Evolutionary conservation across 2,329 filamentous ascomycete species (phyloP), one percentile per base, ranked within the genome.

Genomic region (Xylaria sp.): DNA sequence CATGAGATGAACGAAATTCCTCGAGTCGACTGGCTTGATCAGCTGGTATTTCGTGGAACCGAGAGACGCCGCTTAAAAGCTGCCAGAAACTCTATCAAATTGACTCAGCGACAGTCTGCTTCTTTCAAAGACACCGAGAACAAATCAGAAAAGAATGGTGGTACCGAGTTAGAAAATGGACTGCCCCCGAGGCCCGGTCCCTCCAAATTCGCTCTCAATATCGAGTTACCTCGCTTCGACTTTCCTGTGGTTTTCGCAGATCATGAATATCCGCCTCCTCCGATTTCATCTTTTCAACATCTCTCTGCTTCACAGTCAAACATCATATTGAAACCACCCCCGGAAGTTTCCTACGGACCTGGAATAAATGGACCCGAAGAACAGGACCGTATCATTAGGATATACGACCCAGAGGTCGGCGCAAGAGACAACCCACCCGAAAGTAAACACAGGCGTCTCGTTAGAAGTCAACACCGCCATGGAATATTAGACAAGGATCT

Each of bases 1-100:
- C 96, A 98, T 78, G 97, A 99, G 78, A 97, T 98, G 92, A 94
- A 94, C 20, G 96, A 99, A 79, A 95, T 99, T 32, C 90, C 93
- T 0, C 89, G 94, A 18, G 92, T 97, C 57, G 93, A 97, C 76
- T 99, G 96, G 97, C 87, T 99, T 52, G 96, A 99, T 79, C 93
- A 96, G 76, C 87, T 98, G 75, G 94, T 98, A 2, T 99, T 97
- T 79, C 90, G 95, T 50, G 92, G 92, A 61, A 91, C 97, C 69
- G 95, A 97, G 82, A 96, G 92, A 81, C 86, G 90, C 67, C 89
- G 91, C 25, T 78, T 89, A 2, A 86, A 90, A 75, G 88, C 89
- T 12, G 89, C 92, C 44, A 88, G 86, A 74, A 86, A 88, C 50
- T 89, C 89, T 0, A 84, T 89, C 75, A 91, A 88, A 78, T 85